Base-by-base conservation (phyloP, 169 alveolate species). In the Eimeria praecox region DNA sequence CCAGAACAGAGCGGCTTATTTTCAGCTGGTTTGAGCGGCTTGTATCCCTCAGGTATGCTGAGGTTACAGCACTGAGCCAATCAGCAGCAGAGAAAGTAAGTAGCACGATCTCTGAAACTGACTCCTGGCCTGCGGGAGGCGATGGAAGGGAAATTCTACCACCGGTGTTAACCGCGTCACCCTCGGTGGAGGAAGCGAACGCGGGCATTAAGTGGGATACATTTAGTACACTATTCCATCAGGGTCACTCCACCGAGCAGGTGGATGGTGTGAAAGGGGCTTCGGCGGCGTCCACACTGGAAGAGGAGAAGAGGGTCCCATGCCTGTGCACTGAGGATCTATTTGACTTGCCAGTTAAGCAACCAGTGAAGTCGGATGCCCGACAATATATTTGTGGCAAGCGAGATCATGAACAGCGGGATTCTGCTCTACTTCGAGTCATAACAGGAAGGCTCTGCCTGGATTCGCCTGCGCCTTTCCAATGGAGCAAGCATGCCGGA, bases 311-410 rank as follows among this genome's bases (percentile, higher is more conserved):
- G 35, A 20, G 73, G 54, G 27, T 87, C 44, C 27, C 94, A 16
- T 87, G 94, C 59, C 40, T 87, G 82, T 40, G 52, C 27, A 64
- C 94, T 22, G 94, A 87, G 82, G 94, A 87, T 42, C 49, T 87
- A 16, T 87, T 87, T 64, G 94, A 87, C 52, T 42, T 87, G 82
- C 83, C 94, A 9, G 18, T 46, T 1, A 4, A 38, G 83, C 66
- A 42, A 20, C 44, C 94, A 24, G 14, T 64, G 66, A 42, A 42
- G 42, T 3, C 83, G 38, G 44, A 40, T 20, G 27, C 62, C 44
- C 46, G 42, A 42, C 33, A 27, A 20, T 18, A 49, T 24, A 44
- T 18, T 27, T 42, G 71, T 44, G n/a, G 66, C 20, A 59, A 59
- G 54, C 66, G 46, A 59, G 85, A 24, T 83, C 83, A 42, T 9